Evolutionary conservation across 352 stramenopile species (phyloP).

Genomic region (Pelagophyceae sp.): DNA sequence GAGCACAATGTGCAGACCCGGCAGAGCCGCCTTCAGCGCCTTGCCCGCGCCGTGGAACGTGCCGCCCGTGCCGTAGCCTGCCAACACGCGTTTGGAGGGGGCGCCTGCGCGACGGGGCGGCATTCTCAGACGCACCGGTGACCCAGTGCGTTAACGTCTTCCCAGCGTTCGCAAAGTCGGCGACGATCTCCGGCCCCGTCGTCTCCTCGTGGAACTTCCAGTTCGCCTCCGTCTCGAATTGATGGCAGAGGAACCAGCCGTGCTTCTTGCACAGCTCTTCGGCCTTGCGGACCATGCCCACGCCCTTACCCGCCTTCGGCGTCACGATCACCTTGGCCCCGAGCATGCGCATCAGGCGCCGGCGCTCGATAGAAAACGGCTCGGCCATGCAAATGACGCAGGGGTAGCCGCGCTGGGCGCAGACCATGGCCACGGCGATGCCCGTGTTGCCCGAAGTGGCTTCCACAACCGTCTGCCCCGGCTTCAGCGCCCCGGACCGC

Average conservation of each 20-base stretch:
- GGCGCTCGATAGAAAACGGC: constrained; percentile 48
- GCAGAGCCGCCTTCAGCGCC: constrained; percentile 41
- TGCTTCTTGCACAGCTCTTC: constrained; percentile 52
- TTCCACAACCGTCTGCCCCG: constrained; percentile 85
- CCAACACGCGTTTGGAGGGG: too few species aligned
- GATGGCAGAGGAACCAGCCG: constrained; percentile 49
- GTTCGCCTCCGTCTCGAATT: constrained; percentile 55
- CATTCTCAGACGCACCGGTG: too few species aligned
- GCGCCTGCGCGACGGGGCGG: too few species aligned
- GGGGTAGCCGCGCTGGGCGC: constrained; percentile 74
- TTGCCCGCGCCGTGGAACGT: constrained; percentile 47
- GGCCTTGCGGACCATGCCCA: constrained; percentile 57
- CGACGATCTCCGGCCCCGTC: constrained; percentile 38
- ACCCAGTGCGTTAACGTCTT: constrained; percentile 41
- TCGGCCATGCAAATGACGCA: constrained; percentile 93
- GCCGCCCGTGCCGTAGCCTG: constrained; percentile 45
- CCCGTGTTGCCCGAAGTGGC: constrained; percentile 91
- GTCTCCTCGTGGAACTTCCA: constrained; percentile 35
- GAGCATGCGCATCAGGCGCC: constrained; percentile 54
- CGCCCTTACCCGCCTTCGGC: constrained; percentile 47
- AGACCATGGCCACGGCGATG: constrained; percentile 87
- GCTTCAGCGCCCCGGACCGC: constrained; percentile 59
- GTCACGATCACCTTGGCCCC: constrained; percentile 50
- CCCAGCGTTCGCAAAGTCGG: constrained; percentile 28
- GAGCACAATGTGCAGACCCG: constrained; percentile 42